These are phyloP conservation scores for Plasmodium yoelii DNA, from an alignment of 169 alveolate species.

Conservation along the genomic window DNA sequence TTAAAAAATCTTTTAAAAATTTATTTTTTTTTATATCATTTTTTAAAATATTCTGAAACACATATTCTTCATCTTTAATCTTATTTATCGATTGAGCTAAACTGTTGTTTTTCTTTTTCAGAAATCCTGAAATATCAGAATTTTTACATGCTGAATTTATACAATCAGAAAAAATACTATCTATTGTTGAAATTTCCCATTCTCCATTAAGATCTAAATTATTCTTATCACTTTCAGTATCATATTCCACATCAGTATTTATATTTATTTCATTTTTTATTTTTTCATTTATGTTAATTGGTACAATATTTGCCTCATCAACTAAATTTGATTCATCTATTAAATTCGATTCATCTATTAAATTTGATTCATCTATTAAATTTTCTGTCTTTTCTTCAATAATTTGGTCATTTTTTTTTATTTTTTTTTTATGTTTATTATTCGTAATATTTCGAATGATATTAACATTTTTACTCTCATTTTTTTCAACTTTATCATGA, in stretches of 20 bases:
- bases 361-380: not conserved
- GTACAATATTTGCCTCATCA: not conserved
- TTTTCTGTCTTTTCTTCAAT: not conserved
- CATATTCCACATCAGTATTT: not conserved
- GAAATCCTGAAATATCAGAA: no score
- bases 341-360: not conserved
- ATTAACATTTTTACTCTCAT: not conserved
- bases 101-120: not conserved
- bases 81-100: not conserved
- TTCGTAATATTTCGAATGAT: not conserved
- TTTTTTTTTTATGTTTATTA: not conserved
- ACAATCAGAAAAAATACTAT: conserved; percentile 16
- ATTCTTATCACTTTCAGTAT: not conserved
- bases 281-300: not conserved
- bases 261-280: no score
- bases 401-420: not conserved
- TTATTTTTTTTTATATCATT: conserved; percentile 26
- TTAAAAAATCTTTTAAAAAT: conserved; percentile 25
- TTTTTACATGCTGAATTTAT: not conserved
- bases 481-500: conserved; percentile 1
- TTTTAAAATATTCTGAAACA: conserved; percentile 18
- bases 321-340: not conserved
- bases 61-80: not conserved
- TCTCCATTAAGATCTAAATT: not conserved
- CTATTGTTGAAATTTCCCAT: conserved; percentile 1